Evolutionary conservation across 768 basidiomycete species (phyloP).

Genomic region (Rhodotorula toruloides): DNA sequence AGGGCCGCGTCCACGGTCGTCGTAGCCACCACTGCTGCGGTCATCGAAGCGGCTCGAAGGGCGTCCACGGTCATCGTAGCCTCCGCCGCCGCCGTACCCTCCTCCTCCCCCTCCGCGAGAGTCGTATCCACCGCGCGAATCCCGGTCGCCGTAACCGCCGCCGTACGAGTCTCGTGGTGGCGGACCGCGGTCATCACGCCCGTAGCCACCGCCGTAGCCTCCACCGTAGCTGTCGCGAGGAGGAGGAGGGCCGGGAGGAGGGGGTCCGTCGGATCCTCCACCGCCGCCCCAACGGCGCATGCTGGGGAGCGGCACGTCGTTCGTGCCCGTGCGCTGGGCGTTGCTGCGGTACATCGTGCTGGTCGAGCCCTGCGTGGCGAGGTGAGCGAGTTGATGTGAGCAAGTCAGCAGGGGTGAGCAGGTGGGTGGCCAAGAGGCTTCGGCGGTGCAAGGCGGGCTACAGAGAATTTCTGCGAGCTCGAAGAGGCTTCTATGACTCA

Average conservation of each 20-base stretch:
- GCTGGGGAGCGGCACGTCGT: conserved; percentile 32
- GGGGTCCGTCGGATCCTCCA: not conserved
- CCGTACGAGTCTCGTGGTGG: not conserved
- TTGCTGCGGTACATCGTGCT: conserved; percentile 31
- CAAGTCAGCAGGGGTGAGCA: not conserved
- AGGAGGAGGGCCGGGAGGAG: conserved; percentile 1
- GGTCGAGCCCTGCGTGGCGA: not conserved
- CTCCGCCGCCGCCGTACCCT: conserved; percentile 9
- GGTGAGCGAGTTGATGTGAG: not conserved
- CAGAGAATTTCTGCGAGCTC: no score
- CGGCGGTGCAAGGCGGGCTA: not conserved
- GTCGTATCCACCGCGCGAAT: conserved; percentile 8
- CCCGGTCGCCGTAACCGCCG: conserved; percentile 5
- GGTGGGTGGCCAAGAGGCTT: not conserved
- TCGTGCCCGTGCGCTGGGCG: conserved; percentile 30
- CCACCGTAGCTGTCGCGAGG: not conserved
- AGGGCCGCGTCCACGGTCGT: conserved; percentile 17
- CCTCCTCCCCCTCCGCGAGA: conserved; percentile 6
- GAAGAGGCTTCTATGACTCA: no score
- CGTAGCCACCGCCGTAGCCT: conserved; percentile 1
- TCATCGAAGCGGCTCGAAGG: conserved; percentile 18
- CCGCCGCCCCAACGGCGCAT: conserved; percentile 40
- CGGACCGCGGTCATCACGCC: not conserved
- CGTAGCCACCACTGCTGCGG: no score
- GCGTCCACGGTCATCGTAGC: conserved; percentile 25